Evolutionary conservation across 441 rosid genomes (phyloP).

Genomic region (California macrophylla): DNA sequence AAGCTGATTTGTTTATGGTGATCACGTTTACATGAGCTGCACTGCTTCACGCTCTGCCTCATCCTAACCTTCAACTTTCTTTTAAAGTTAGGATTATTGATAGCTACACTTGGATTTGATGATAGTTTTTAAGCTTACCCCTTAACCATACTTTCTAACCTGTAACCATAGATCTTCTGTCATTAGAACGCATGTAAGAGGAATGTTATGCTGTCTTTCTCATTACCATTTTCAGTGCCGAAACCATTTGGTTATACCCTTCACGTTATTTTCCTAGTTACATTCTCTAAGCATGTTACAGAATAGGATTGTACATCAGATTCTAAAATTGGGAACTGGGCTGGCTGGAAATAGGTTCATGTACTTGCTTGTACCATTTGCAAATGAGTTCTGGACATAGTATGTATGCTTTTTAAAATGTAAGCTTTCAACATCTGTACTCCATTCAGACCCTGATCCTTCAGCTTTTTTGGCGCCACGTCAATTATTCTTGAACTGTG

Average conservation of each 20-base stretch:
- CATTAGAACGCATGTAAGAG: neutral
- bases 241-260: neutral
- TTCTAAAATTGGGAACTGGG: neutral
- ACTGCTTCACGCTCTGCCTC: neutral
- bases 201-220: neutral
- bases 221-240: neutral
- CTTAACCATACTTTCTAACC: neutral
- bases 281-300: neutral
- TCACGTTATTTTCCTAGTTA: neutral
- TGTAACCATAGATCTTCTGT: neutral
- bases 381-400: neutral
- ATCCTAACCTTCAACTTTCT: neutral
- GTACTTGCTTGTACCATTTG: neutral
- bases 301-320: neutral
- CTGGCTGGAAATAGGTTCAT: neutral
- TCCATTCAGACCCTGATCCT: neutral
- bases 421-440: neutral
- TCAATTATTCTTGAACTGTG: neutral
- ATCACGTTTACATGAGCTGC: slow-evolving; percentile 1
- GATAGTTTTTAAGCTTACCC: neutral
- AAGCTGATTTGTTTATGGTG: neutral
- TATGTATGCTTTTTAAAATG: neutral
- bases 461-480: neutral
- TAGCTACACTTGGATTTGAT: neutral
- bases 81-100: neutral